Evolutionary conservation across 805 yeast genomes (phyloP).

Genomic region (Cyberlindnera xylosilytica): DNA sequence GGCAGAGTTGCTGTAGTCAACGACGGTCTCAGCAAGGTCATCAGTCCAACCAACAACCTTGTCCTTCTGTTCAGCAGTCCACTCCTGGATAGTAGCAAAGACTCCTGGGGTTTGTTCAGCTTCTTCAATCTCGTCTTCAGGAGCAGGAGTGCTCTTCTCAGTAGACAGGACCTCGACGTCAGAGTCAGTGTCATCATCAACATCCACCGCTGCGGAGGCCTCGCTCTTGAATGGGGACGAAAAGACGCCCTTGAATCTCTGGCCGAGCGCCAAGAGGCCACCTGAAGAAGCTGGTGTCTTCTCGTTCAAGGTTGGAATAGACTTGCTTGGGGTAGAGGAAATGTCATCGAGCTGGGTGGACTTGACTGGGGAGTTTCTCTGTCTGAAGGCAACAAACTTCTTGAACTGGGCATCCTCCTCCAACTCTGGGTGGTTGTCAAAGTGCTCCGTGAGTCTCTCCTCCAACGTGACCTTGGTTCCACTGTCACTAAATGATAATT

Average conservation of each 20-base stretch:
- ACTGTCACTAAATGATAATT: constrained; percentile 17
- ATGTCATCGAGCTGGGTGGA: constrained; percentile 10
- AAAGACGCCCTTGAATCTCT: constrained; percentile 21
- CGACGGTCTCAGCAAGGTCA: constrained; percentile 13
- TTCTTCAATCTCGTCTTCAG: constrained; percentile 15
- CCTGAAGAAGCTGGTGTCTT: constrained; percentile 22
- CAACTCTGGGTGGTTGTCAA: constrained; percentile 32
- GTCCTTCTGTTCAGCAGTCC: constrained; percentile 24
- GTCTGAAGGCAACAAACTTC: constrained; percentile 27
- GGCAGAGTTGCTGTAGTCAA: constrained; percentile 14
- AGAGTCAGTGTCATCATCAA: constrained; percentile 9
- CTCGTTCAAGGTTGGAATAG: constrained; percentile 12
- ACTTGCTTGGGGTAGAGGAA: constrained; percentile 13
- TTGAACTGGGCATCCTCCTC: constrained; percentile 21
- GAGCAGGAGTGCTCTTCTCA: constrained; percentile 5
- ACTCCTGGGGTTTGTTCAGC: constrained; percentile 13
- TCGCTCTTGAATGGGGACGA: constrained; percentile 24
- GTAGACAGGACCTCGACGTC: constrained; percentile 15
- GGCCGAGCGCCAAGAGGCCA: constrained; percentile 18
- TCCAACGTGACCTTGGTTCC: constrained; percentile 32
- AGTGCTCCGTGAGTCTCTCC: constrained; percentile 26
- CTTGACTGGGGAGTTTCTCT: constrained; percentile 28
- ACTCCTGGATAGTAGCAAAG: constrained; percentile 20
- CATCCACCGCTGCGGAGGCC: constrained; percentile 15
- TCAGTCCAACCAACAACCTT: constrained; percentile 18